phyloP scores from a whole-genome alignment of 2,329 filamentous ascomycete species.

The Clonostachys rosea region DNA sequence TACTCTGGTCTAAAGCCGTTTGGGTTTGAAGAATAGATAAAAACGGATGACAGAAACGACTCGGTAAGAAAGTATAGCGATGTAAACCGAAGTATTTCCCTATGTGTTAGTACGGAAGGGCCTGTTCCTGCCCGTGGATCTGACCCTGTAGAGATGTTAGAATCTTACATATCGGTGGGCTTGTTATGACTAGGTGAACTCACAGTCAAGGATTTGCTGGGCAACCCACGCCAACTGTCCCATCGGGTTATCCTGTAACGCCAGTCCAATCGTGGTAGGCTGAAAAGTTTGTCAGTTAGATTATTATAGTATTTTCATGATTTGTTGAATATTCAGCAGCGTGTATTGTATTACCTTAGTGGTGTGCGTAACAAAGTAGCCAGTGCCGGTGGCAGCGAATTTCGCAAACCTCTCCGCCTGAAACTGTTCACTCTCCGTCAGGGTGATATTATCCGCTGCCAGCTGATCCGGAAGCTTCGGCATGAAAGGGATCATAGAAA shows the following conservation, averaged over 20 bases:
- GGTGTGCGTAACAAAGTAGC: slow-evolving; percentile 6
- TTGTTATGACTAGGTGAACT: slow-evolving; percentile 1
- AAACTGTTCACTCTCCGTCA: neutral
- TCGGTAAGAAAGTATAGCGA: slow-evolving; percentile 16
- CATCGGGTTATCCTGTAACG: slow-evolving; percentile 33
- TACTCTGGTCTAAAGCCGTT: neutral
- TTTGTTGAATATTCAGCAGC: neutral
- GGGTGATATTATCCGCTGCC: neutral
- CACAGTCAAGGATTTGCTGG: slow-evolving; percentile 23
- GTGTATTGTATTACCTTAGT: slow-evolving; percentile 4
- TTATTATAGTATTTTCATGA: neutral
- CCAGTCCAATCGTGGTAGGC: slow-evolving; percentile 35
- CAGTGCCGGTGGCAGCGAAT: neutral
- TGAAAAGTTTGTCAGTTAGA: neutral
- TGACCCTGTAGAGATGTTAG: neutral
- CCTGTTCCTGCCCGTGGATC: slow-evolving; percentile 6
- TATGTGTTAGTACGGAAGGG: slow-evolving; percentile 9
- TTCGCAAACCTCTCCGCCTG: neutral
- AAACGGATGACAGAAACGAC: slow-evolving; percentile 9
- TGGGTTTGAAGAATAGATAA: neutral
- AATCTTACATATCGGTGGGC: no score
- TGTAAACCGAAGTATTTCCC: slow-evolving; percentile 9
- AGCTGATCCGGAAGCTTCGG: neutral
- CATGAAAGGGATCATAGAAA: neutral
- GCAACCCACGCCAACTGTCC: slow-evolving; percentile 36